phyloP scores from a whole-genome alignment of 192 early-diverging fungal genomes.

The Pecoramyces ruminantium region DNA sequence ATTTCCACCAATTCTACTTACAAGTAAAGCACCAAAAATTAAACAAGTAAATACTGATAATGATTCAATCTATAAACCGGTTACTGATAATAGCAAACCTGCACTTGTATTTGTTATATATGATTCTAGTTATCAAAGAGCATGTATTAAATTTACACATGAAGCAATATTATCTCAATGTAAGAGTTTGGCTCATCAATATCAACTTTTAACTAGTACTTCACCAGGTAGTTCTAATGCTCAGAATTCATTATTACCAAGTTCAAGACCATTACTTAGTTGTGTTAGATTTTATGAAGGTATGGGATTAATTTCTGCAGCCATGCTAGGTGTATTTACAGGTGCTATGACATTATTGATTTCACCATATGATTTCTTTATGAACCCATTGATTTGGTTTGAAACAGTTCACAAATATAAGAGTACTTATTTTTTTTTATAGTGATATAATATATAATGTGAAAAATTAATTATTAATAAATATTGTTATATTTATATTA shows the following conservation, averaged over 20 bases:
- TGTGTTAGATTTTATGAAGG: constrained; percentile 26
- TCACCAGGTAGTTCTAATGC: not conserved
- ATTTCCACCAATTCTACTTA: constrained; percentile 42
- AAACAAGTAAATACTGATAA: constrained; percentile 37
- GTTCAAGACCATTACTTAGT: constrained; percentile 15
- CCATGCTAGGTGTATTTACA: constrained; percentile 24
- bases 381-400: constrained; percentile 47
- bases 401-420: constrained; percentile 52
- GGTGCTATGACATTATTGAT: constrained; percentile 47
- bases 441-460: too few species aligned
- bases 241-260: not conserved
- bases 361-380: constrained; percentile 37
- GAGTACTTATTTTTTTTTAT: too few species aligned
- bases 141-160: constrained; percentile 28
- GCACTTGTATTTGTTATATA: not conserved
- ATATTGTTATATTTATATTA: too few species aligned
- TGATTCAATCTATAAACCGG: constrained; percentile 7
- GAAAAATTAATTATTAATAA: too few species aligned
- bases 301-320: constrained; percentile 28
- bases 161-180: constrained; percentile 34
- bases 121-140: constrained; percentile 5
- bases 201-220: constrained; percentile 24
- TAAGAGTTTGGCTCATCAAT: constrained; percentile 29
- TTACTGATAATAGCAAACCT: not conserved
- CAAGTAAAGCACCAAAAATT: constrained; percentile 49